Base-by-base conservation (phyloP, 2,329 filamentous ascomycete genomes). In the Periconia digitata region DNA sequence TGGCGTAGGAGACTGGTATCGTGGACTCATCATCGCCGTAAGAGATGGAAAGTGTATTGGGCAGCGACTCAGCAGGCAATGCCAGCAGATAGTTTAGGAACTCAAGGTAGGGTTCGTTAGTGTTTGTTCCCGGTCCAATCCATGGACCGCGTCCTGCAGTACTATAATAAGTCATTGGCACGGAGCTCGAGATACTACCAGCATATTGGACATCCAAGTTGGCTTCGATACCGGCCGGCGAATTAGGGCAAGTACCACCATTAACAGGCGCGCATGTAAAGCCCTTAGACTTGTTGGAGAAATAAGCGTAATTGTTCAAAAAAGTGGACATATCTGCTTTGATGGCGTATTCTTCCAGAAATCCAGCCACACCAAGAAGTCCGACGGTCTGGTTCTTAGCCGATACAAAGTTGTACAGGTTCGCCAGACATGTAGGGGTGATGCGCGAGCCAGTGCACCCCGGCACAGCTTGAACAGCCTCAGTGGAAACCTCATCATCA, bases 1-100 rank as follows among this genome's bases (percentile, higher is more conserved):
- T 72, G n/a, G 83, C 82, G 60, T 87, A 89, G 8, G 79, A 77
- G 2, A 72, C 60, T 0, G 85, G 85, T 0, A 89, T 74, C 3
- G 77, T 79, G 63, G 86, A 81, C 68, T 89, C 86, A 44, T 83
- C 78, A 51, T 87, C 84, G 41, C 83, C 85, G 63, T 89, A 89
- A 0, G 83, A 86, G 12, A 81, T 84, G 44, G 77, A 81, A 59
- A 89, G 79, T 12, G 84, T 80, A 40, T 83, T 79, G 0, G 86
- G 85, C 2, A 89, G 72, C 16, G 79, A 77, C 1, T 75, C 66
- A n/a, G 85, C 77, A 54, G 54, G 46, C 48, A 59, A 40, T 1
- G 71, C 67, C 0, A 85, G 76, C 2, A 87, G 64, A 64, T 82
- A 81, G 47, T 81, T 76, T 8, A 87, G 72, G 73, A 81, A 87